These are phyloP conservation scores for Aspergillus carlsbadensis DNA, from an alignment of 495 filamentous ascomycete species.

Conservation along the genomic window DNA sequence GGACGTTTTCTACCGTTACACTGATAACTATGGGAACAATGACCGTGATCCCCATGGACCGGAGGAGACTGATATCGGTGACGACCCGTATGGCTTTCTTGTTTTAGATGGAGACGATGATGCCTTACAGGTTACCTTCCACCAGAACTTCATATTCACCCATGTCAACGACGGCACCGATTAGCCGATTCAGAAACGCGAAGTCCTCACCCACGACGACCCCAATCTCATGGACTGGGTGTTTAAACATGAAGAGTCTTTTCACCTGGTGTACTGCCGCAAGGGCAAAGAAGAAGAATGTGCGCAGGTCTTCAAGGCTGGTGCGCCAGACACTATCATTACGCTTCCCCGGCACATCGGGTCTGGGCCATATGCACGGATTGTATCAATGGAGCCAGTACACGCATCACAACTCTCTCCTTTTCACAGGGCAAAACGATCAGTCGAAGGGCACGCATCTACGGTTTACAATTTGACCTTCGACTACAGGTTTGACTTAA, in stretches of 20 bases:
- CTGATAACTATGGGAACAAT: constrained; percentile 13
- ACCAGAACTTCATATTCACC: constrained; percentile 6
- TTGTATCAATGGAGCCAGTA: constrained; percentile 8
- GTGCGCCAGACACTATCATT: constrained; percentile 34
- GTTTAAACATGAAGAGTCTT: constrained; percentile 29
- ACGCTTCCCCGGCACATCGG: constrained; percentile 19
- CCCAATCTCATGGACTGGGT: constrained; percentile 21
- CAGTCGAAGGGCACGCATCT: not conserved
- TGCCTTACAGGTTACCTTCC: constrained; percentile 19
- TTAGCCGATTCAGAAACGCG: constrained; percentile 9
- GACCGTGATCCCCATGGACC: constrained; percentile 13
- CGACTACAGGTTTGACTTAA: constrained; percentile 20
- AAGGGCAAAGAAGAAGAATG: constrained; percentile 14
- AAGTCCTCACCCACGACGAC: constrained; percentile 23
- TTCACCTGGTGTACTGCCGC: constrained; percentile 16
- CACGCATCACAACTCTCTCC: not conserved
- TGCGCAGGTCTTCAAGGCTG: constrained; percentile 21
- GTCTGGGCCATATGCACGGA: not conserved
- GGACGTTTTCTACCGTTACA: constrained; percentile 4
- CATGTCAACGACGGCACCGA: constrained; percentile 20
- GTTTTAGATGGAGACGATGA: constrained; percentile 25
- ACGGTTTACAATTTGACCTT: constrained; percentile 18
- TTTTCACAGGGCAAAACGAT: not conserved
- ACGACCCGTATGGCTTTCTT: constrained; percentile 31
- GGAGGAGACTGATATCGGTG: constrained; percentile 21